Percentiles rank a stretch among this genome's conserved stretches.
Evolutionary conservation across 75 land plant genomes (phyloP).

Genomic region (Sequoia sempervirens): DNA sequence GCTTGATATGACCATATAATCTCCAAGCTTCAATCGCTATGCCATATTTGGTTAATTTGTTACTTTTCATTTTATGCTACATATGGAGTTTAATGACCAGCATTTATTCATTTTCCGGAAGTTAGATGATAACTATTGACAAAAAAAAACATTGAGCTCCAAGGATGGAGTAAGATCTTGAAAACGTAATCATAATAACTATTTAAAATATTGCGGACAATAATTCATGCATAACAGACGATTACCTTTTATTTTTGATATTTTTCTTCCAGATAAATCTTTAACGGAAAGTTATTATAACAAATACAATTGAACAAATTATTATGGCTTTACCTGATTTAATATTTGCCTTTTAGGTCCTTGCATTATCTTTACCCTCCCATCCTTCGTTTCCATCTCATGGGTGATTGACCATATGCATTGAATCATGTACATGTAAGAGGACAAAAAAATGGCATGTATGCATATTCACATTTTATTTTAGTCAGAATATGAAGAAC

Average conservation of each 20-base stretch:
- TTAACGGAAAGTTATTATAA: background rate
- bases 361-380: background rate
- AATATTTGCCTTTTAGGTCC: background rate
- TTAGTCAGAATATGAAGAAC: background rate
- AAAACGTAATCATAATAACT: background rate
- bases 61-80: background rate
- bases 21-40: background rate
- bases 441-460: background rate
- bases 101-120: background rate
- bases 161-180: background rate
- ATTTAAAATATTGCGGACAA: background rate
- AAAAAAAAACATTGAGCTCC: background rate
- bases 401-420: background rate
- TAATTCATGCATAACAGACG: background rate
- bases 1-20: background rate
- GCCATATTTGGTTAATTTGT: background rate
- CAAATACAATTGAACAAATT: background rate
- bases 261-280: background rate
- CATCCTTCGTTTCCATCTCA: background rate
- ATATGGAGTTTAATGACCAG: background rate
- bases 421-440: background rate
- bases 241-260: background rate
- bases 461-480: background rate
- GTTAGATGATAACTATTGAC: background rate
- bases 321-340: too few relatives aligned